Conservation (phyloP, 495 filamentous ascomycete species). For the Annulohypoxylon bovei region DNA sequence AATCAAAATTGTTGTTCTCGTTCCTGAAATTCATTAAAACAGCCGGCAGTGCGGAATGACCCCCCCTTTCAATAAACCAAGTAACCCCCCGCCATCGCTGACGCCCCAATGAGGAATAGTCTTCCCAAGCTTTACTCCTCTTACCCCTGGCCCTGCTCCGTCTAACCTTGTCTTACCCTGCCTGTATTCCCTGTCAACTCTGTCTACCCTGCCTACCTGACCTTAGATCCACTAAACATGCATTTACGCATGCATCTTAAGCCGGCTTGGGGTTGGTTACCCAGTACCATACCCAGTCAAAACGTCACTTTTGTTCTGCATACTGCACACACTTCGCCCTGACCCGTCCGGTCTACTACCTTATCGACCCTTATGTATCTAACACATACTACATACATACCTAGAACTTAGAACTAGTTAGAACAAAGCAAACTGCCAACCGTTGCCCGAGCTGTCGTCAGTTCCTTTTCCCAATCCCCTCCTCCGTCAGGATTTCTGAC, state of each 20-base stretch:
- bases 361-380: conserved; percentile 29
- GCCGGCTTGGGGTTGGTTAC: conserved; percentile 35
- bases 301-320: conserved; percentile 37
- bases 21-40: conserved; percentile 40
- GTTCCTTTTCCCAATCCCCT: conserved; percentile 27
- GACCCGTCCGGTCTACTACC: conserved; percentile 15
- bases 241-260: conserved; percentile 42
- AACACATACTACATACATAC: conserved; percentile 4
- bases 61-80: conserved; percentile 18
- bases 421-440: conserved; percentile 17
- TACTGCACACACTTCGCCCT: conserved; percentile 32
- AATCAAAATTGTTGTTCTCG: conserved; percentile 1
- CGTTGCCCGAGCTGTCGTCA: conserved; percentile 36
- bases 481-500: conserved; percentile 17
- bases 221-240: conserved; percentile 37
- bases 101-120: conserved; percentile 31
- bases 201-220: conserved; percentile 9
- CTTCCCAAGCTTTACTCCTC: conserved; percentile 5
- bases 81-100: conserved; percentile 21
- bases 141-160: conserved; percentile 29
- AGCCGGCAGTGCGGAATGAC: conserved; percentile 28
- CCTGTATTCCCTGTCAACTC: neutral
- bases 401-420: neutral
- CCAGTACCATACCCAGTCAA: conserved; percentile 41
- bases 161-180: conserved; percentile 18